Percentiles rank a stretch among this genome's conserved stretches.
phyloP scores from a whole-genome alignment of 2,329 filamentous ascomycete genomes.

The Pseudogymnoascus sp. region DNA sequence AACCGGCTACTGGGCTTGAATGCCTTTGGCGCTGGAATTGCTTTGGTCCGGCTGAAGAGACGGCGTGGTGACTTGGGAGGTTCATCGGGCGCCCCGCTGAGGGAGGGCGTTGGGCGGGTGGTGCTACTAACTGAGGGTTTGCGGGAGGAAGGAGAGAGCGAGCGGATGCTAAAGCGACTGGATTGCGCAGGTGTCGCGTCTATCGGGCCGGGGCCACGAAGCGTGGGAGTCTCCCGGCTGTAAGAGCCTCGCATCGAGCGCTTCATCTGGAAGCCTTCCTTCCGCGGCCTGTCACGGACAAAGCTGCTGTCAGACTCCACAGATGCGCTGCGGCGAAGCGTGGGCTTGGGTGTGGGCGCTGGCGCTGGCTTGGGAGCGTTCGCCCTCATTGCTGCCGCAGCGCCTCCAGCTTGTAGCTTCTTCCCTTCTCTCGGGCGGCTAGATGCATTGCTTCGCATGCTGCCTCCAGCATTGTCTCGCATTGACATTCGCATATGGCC shows the following conservation, averaged over 20 bases:
- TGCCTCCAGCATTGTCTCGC: constrained; percentile 13
- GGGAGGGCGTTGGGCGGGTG: not conserved
- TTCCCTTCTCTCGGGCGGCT: not conserved
- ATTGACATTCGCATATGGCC: constrained; percentile 19
- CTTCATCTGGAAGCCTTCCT: constrained; percentile 53
- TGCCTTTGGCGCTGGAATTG: constrained; percentile 11
- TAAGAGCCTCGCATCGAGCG: constrained; percentile 58
- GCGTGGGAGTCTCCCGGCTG: constrained; percentile 18
- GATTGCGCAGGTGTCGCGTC: constrained; percentile 35
- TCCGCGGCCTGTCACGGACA: constrained; percentile 48
- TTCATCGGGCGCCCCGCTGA: not conserved
- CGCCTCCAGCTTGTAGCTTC: constrained; percentile 15
- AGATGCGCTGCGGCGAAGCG: constrained; percentile 46
- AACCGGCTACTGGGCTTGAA: constrained; percentile 16
- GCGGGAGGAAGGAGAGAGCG: constrained; percentile 52
- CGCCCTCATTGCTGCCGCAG: constrained; percentile 11
- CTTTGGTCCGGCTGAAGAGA: constrained; percentile 18
- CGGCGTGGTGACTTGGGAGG: not conserved
- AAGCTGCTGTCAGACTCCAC: constrained; percentile 77
- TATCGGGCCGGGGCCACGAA: constrained; percentile 25
- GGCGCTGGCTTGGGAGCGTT: not conserved
- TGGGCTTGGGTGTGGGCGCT: constrained; percentile 17
- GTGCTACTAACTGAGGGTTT: constrained; percentile 31
- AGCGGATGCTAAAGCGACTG: constrained; percentile 62
- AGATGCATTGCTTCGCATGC: constrained; percentile 11